Conservation (phyloP, 805 yeast genomes). For the Zygoascus bituminiphila region DNA sequence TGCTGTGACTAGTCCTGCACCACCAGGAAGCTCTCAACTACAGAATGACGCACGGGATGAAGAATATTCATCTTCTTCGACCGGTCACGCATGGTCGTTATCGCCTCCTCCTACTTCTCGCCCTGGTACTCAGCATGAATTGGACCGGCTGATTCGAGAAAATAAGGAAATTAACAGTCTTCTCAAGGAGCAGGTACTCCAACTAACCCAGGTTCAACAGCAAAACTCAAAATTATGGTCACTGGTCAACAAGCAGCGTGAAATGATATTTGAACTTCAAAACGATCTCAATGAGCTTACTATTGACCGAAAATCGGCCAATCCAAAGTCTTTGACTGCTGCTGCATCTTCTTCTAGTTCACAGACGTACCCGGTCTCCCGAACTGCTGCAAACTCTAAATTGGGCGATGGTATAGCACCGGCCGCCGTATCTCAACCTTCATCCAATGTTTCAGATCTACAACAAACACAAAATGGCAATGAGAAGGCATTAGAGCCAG, state of each 20-base stretch:
- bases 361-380: not conserved
- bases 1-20: not conserved
- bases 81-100: not conserved
- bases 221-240: conserved; percentile 21
- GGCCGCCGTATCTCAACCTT: not conserved
- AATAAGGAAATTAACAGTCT: not conserved
- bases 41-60: not conserved
- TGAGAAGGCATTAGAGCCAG: not conserved
- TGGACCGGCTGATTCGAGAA: not conserved
- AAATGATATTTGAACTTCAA: conserved; percentile 19
- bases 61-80: not conserved
- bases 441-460: not conserved
- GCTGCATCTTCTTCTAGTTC: not conserved
- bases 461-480: not conserved
- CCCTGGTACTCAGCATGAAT: not conserved
- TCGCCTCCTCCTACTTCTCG: not conserved
- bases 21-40: not conserved
- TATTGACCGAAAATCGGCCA: conserved; percentile 11
- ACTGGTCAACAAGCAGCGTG: conserved; percentile 19
- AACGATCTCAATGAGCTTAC: conserved; percentile 15
- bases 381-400: not conserved
- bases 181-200: not conserved
- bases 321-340: not conserved
- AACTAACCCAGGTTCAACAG: not conserved
- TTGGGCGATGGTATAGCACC: too few relatives aligned